Evolutionary conservation across 257 asterid species (phyloP).

Genomic region (Nicotiana otophora): DNA sequence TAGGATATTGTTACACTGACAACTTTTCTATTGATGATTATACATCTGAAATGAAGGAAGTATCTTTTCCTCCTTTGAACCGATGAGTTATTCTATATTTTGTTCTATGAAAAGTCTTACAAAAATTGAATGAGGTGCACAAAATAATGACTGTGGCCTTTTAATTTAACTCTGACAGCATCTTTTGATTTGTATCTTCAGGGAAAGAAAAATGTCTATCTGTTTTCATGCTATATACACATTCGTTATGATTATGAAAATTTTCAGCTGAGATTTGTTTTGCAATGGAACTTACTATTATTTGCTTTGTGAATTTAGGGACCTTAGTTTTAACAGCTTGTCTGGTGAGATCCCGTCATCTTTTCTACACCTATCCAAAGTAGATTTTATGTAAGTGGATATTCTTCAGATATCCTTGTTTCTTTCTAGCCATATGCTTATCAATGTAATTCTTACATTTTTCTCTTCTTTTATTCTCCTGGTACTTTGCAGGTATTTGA

Average conservation of each 20-base stretch:
- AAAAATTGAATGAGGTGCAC: not conserved
- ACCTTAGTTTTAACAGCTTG: slow-evolving; percentile 76
- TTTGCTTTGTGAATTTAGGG: slow-evolving; percentile 40
- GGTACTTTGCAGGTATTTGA: slow-evolving; percentile 50
- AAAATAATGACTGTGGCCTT: not conserved
- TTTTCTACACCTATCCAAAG: slow-evolving; percentile 36
- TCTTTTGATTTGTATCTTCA: not conserved
- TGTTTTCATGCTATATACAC: not conserved
- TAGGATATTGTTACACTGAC: not conserved
- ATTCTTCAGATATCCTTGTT: slow-evolving; percentile 13
- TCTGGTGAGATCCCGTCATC: slow-evolving; percentile 63
- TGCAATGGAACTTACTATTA: not conserved
- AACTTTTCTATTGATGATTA: not conserved
- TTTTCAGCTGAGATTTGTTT: not conserved
- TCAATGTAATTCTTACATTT: slow-evolving; percentile 1
- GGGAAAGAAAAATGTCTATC: not conserved
- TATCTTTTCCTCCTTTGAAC: too few relatives aligned
- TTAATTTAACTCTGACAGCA: not conserved
- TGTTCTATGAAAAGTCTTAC: not conserved
- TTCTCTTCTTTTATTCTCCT: not conserved
- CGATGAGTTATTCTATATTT: too few relatives aligned
- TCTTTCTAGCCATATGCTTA: slow-evolving; percentile 7
- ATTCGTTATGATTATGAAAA: not conserved
- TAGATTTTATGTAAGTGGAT: slow-evolving; percentile 66
- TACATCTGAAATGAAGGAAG: not conserved